Evolutionary conservation across 1,139 yeast species (phyloP), one percentile per base, ranked within the genome.

Genomic region (Candida neerlandica): DNA sequence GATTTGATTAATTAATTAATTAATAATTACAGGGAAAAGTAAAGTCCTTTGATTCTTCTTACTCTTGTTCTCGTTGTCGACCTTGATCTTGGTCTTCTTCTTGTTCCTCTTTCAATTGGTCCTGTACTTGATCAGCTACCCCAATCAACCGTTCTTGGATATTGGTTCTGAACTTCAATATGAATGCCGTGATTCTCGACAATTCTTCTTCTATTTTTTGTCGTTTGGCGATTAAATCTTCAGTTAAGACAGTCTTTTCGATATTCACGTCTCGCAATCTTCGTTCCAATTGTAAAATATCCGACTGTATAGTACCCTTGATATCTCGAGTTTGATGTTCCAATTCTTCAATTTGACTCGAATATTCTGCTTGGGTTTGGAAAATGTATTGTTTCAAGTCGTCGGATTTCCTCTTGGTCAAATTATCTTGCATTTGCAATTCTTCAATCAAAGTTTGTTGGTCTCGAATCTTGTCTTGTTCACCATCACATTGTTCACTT

Each of bases 291-390:
- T 79, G 80, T 23, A 79, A 67, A 47, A 78, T 66, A 39, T 82
- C 85, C 53, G 83, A 82, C 49, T 81, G 81, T 6, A 81, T 75
- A 48, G 77, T 73, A 21, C 77, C 70, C 51, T 78, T 78, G 65
- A 83, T 75, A 16, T 75, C 69, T 48, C 82, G 78, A 42, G 86
- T 69, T 51, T 85, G 89, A 38, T 83, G 77, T 53, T 84, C 89
- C 46, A 84, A 66, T 58, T 79, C 80, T 60, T 86, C 92, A 45
- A 85, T 80, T 61, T 87, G 90, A 19, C 85, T 78, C 47, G 82
- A 78, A 51, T 82, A 78, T 30, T 81, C 70, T 38, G 80, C 72
- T 29, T 80, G 70, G 55, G 84, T 83, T 52, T 81, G 73, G 47
- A 77, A 72, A 79, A 82, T 79, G 40, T 80, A 73, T 54, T 82